A percentile compares a stretch with the other conserved stretches of the same genome.
Evolutionary conservation across 1,139 yeast genomes (phyloP).

Genomic region (Yamadazyma jaroonii): DNA sequence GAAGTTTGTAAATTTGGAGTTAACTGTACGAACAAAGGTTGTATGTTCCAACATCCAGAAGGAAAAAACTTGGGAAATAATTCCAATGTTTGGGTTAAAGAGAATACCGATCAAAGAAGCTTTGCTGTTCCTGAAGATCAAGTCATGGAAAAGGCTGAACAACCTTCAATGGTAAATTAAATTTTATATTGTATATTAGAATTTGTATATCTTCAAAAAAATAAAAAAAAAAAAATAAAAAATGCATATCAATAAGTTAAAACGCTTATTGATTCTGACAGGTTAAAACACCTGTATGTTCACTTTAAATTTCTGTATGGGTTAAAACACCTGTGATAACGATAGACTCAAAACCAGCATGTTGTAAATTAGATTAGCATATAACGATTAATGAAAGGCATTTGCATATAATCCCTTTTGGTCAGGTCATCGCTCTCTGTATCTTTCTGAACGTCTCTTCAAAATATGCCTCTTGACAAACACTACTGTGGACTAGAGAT

Average conservation of each 20-base stretch:
- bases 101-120: slow-evolving; percentile 50
- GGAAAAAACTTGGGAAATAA: slow-evolving; percentile 43
- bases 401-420: too few relatives aligned
- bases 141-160: slow-evolving; percentile 68
- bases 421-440: background rate
- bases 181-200: slow-evolving; percentile 9
- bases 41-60: slow-evolving; percentile 77
- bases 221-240: slow-evolving; percentile 18
- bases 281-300: slow-evolving; percentile 1
- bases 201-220: slow-evolving; percentile 11
- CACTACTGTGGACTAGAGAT: too few relatives aligned
- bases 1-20: slow-evolving; percentile 80
- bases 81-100: slow-evolving; percentile 12
- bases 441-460: too few relatives aligned
- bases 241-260: slow-evolving; percentile 16
- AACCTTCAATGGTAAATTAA: slow-evolving; percentile 18
- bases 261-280: slow-evolving; percentile 7
- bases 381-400: slow-evolving; percentile 1
- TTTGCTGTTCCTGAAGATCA: slow-evolving; percentile 81
- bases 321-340: background rate
- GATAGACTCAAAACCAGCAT: background rate
- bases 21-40: slow-evolving; percentile 65
- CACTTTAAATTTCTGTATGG: background rate
- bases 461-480: too few relatives aligned
- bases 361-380: slow-evolving; percentile 1